Conservation (phyloP, 345 rosid genomes). For the Populus simonii region DNA sequence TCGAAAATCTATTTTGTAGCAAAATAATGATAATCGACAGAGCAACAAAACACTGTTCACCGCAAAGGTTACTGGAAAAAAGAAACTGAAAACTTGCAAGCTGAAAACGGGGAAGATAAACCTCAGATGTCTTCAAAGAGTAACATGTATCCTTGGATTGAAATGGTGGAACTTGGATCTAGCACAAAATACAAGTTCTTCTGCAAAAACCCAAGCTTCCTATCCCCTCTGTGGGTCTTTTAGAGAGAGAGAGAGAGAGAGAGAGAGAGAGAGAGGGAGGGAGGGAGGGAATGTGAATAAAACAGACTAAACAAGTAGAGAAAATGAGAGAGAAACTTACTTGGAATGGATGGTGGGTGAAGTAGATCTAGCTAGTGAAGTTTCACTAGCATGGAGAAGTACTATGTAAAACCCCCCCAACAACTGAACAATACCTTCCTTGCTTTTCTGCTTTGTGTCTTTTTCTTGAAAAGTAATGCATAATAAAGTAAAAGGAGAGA, state of each 20-base stretch:
- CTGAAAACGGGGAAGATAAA: neutral
- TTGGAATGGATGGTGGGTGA: no score
- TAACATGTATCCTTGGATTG: slow-evolving; percentile 1
- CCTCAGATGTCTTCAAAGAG: neutral
- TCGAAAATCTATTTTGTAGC: no score
- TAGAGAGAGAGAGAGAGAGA: neutral
- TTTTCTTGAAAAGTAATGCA: neutral
- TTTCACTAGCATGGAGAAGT: neutral
- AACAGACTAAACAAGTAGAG: neutral
- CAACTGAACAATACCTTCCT: neutral
- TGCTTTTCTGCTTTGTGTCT: neutral
- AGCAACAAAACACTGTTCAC: neutral
- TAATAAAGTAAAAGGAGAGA: neutral
- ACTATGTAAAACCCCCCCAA: neutral
- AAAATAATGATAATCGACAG: no score
- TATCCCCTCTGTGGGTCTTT: slow-evolving; percentile 9
- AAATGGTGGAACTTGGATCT: slow-evolving; percentile 16
- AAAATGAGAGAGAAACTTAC: neutral
- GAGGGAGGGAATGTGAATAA: neutral
- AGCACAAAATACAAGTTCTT: slow-evolving; percentile 21
- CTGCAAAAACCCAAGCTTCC: neutral
- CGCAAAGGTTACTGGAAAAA: neutral
- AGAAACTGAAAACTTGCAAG: neutral
- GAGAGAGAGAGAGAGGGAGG: neutral
- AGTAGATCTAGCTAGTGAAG: neutral